Evolutionary conservation across 169 alveolate genomes (phyloP).

Genomic region (Plasmodium inui): DNA sequence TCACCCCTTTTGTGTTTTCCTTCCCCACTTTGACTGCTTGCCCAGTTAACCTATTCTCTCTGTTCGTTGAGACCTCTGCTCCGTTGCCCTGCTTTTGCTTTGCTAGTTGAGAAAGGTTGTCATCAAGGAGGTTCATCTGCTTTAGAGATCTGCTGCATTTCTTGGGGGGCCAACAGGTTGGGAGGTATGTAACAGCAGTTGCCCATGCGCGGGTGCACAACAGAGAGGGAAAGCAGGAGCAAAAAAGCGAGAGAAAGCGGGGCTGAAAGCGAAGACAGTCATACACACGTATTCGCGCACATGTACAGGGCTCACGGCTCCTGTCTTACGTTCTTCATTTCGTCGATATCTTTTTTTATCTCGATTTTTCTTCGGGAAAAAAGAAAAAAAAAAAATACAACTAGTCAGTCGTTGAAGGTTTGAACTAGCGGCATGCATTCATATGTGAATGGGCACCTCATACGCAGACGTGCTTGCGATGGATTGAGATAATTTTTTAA

Average conservation of each 20-base stretch:
- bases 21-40: not conserved
- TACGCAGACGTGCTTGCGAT: not conserved
- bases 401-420: not conserved
- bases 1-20: not conserved
- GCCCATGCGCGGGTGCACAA: not conserved
- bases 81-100: not conserved
- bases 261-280: no score
- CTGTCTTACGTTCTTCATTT: slow-evolving; percentile 49
- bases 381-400: not conserved
- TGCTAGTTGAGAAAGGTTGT: slow-evolving; percentile 12
- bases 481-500: no score
- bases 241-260: no score
- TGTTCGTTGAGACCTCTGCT: not conserved
- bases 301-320: not conserved
- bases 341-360: slow-evolving; percentile 34
- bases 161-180: not conserved
- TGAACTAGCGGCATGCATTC: not conserved
- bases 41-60: not conserved
- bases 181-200: not conserved
- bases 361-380: slow-evolving; percentile 35
- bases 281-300: not conserved
- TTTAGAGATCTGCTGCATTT: slow-evolving; percentile 44
- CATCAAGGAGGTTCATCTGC: slow-evolving; percentile 25
- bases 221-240: not conserved
- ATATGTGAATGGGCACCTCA: not conserved